Conservation (phyloP, 1,284 basidiomycete species). For the Cerrena zonata region DNA sequence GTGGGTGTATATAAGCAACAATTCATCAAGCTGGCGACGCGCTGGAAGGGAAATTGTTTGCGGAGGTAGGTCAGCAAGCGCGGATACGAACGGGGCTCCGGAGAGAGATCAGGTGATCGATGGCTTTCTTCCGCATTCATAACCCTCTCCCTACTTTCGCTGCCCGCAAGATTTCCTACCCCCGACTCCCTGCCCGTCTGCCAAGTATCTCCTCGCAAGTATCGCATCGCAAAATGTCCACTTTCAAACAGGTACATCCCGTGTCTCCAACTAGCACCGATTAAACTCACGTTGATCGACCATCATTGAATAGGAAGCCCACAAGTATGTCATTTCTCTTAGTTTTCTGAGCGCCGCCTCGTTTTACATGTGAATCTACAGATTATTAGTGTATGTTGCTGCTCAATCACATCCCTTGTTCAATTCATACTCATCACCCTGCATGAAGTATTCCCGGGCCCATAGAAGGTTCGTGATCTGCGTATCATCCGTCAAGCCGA, state of each 20-base stretch:
- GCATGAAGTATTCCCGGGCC: constrained; percentile 69
- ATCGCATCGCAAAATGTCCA: constrained; percentile 24
- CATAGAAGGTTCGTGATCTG: constrained; percentile 44
- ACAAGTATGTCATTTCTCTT: constrained; percentile 50
- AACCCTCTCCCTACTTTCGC: constrained; percentile 8
- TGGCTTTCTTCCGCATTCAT: constrained; percentile 8
- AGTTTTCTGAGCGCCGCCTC: neutral
- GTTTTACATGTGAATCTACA: constrained; percentile 22
- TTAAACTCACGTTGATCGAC: neutral
- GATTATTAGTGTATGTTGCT: constrained; percentile 58
- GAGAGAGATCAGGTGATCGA: constrained; percentile 11
- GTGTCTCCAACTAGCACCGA: constrained; percentile 1
- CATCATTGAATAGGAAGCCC: constrained; percentile 47
- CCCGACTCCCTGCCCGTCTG: constrained; percentile 7
- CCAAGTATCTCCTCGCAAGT: constrained; percentile 3
- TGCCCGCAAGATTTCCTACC: constrained; percentile 7
- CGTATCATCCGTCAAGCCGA: neutral
- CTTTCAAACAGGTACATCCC: constrained; percentile 26
- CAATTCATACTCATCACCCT: neutral
- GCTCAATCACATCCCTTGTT: neutral
- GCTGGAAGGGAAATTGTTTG: constrained; percentile 3
- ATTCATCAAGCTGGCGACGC: too few species aligned
- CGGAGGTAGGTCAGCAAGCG: constrained; percentile 1
- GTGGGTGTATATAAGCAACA: too few species aligned
- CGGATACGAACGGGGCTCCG: constrained; percentile 1